A percentile compares a stretch with the other conserved stretches of the same genome.
phyloP scores from a whole-genome alignment of 495 filamentous ascomycete species.

The Hypoxylon cercidicola region DNA sequence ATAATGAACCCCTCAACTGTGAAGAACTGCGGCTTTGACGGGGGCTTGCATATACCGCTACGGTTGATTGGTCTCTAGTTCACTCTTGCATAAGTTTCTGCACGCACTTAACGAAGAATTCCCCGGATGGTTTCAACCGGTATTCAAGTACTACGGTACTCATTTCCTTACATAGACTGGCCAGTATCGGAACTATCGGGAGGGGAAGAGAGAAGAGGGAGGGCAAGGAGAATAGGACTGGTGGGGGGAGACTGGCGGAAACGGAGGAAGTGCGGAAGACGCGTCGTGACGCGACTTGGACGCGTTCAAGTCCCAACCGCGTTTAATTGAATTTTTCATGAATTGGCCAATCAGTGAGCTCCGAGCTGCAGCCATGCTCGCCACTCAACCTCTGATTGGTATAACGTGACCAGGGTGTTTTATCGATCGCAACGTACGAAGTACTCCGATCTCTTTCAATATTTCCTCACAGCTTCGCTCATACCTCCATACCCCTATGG shows the following conservation, averaged over 20 bases:
- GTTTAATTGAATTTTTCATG: constrained; percentile 27
- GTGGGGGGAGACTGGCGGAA: constrained; percentile 1
- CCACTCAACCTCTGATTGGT: constrained; percentile 33
- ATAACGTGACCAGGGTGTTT: constrained; percentile 4
- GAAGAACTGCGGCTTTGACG: constrained; percentile 3
- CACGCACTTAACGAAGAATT: constrained; percentile 37
- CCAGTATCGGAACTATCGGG: constrained; percentile 16
- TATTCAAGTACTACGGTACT: constrained; percentile 23
- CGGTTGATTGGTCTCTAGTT: constrained; percentile 19
- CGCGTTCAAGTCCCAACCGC: constrained; percentile 17
- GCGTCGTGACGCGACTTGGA: constrained; percentile 21
- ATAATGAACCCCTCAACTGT: constrained; percentile 9
- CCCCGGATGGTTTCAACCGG: constrained; percentile 36
- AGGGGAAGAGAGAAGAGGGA: constrained; percentile 1
- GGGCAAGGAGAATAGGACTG: background rate
- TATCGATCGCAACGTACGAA: constrained; percentile 26
- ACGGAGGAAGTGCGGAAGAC: constrained; percentile 13
- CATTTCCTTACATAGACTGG: constrained; percentile 16
- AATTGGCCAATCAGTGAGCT: constrained; percentile 29
- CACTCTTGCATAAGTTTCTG: constrained; percentile 25
- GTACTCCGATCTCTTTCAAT: constrained; percentile 19
- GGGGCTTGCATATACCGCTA: background rate
- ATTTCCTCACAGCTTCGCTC: constrained; percentile 17
- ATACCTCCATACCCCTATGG: background rate
- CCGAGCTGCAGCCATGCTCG: constrained; percentile 16